phyloP scores from a whole-genome alignment of 2,329 filamentous ascomycete genomes.

The Trichophyton schoenleinii region DNA sequence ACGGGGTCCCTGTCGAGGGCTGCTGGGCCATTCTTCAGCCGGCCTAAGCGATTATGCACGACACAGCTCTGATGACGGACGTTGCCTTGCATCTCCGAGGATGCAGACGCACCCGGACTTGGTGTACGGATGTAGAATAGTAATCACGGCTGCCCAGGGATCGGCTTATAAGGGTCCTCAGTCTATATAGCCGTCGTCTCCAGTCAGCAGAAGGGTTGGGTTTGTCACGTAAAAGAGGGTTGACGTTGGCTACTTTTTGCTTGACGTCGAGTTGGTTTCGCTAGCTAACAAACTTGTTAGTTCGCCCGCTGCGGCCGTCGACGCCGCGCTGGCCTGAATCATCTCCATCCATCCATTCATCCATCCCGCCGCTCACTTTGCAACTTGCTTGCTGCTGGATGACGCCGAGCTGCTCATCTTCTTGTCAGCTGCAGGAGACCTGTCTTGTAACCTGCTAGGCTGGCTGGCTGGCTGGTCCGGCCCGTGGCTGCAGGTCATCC shows the following conservation, averaged over 20 bases:
- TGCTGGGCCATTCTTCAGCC: background rate
- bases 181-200: background rate
- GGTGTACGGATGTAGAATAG: background rate
- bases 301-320: background rate
- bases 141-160: background rate
- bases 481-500: background rate
- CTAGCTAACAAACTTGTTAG: too few relatives aligned
- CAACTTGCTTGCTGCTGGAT: background rate
- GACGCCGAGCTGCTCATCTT: background rate
- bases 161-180: background rate
- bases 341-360: background rate
- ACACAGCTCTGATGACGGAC: background rate
- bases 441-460: background rate
- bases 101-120: background rate
- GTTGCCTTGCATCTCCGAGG: slow-evolving; percentile 1
- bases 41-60: slow-evolving; percentile 2
- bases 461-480: background rate
- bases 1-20: background rate
- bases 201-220: background rate
- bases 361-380: too few relatives aligned
- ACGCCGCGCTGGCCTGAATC: background rate
- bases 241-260: too few relatives aligned
- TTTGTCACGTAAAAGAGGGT: too few relatives aligned
- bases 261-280: background rate
- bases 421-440: slow-evolving; percentile 1